These are phyloP conservation scores for Allium cepa DNA, from an alignment of 106 monocot genomes.

Conservation along the genomic window DNA sequence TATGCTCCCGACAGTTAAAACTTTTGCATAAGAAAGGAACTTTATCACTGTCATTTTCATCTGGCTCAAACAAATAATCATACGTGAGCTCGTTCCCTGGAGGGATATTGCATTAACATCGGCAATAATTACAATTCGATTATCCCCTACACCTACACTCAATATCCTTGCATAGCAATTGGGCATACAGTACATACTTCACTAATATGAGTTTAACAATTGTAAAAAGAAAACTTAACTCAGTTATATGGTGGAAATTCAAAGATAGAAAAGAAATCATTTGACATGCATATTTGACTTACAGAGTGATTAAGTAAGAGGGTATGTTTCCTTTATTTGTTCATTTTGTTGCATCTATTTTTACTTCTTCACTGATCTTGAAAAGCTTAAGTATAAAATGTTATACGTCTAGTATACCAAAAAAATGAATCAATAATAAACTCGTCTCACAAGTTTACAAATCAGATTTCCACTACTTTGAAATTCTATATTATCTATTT, in stretches of 20 bases:
- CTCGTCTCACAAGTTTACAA: no score
- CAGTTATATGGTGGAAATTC: no score
- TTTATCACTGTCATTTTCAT: slow-evolving; percentile 59
- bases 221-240: not conserved
- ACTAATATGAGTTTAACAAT: not conserved
- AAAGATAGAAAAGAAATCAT: no score
- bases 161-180: slow-evolving; percentile 98
- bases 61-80: slow-evolving; percentile 77
- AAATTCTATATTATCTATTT: no score
- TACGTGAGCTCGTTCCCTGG: slow-evolving; percentile 80
- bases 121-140: slow-evolving; percentile 81
- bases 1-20: slow-evolving; percentile 4
- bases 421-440: no score
- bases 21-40: slow-evolving; percentile 68
- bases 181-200: slow-evolving; percentile 68
- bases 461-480: no score
- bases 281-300: slow-evolving; percentile 8
- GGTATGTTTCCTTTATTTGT: slow-evolving; percentile 93
- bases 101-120: slow-evolving; percentile 38
- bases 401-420: no score
- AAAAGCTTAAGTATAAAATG: slow-evolving; percentile 70
- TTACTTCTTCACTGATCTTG: slow-evolving; percentile 91
- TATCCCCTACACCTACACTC: slow-evolving; percentile 74
- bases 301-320: slow-evolving; percentile 95
- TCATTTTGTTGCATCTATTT: slow-evolving; percentile 50